Base-by-base conservation (phyloP, 768 basidiomycete species). In the Boletus sp. region DNA sequence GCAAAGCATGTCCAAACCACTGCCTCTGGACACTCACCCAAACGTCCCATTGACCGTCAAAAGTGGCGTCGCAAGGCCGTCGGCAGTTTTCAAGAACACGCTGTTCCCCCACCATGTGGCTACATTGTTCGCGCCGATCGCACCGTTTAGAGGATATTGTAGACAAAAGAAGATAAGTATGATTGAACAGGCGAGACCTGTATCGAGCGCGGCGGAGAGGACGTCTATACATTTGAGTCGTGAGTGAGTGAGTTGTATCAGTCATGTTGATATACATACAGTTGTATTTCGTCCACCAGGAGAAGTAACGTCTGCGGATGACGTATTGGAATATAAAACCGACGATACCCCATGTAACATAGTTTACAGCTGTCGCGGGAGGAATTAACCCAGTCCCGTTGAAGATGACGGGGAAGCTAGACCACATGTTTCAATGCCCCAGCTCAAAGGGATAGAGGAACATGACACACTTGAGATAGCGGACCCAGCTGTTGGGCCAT, bases 21-120 rank as follows among this genome's bases (percentile, higher is more conserved):
- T 2, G 10, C 17, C 29, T 14, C 15, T 37, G 10, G 20, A 41
- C 29, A 62, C 70, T 62, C 47, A 71, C 70, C 70, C 70, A 50
- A 73, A 71, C 8, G 68, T 73, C 4, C 57, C 51, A 12, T 66
- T 58, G 5, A 39, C n/a, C 5, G 45, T 17, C 9, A 20, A 39
- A 1, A 72, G 55, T 0, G 70, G 56, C 37, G 56, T 50, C 3
- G 46, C 20, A 4, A n/a, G 30, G 15, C 52, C 65, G 47, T 77
- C 76, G 3, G 64, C 75, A 1, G 72, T 77, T 0, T 70, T 70
- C 45, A 53, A 6, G 56, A 57, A 70, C 7, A 72, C 66, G 58
- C 73, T 80, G 61, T 89, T 89, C 11, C 88, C 89, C 87, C 87
- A 89, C 89, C 88, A 90, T 1, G 57, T 61, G 48, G 77, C 78